Evolutionary conservation across 441 rosid genomes (phyloP), one percentile per base, ranked within the genome.

Genomic region (Populus hybrid): DNA sequence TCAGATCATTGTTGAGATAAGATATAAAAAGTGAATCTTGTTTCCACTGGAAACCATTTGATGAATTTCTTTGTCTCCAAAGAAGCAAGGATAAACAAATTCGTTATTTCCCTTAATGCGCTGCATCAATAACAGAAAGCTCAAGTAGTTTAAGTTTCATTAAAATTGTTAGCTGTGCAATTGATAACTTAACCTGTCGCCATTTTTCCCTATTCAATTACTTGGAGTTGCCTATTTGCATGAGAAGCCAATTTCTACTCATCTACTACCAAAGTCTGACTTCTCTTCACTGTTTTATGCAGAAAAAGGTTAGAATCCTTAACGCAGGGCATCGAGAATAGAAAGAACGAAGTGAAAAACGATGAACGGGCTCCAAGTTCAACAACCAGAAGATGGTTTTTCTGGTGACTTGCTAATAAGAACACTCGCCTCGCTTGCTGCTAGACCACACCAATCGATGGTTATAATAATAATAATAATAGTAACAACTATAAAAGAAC

Each of bases 281-380:
- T 38, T 61, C 18, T n/a, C 71, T 66, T 50, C 2, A n/a, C 16
- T 77, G 30, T 71, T 74, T 75, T 81, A 72, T 74, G 75, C 89
- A 94, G 97, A 78, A 88, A 36, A 80, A 87, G 98, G 78, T 79
- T 94, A 82, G 94, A 91, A 75, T 88, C 93, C 16, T 78, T 93
- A 69, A 93, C 89, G 82, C 84, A 83, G 73, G 98, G 98, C 70
- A 87, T 94, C 63, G 89, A 86, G 82, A 86, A 74, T 3, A 90
- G 94, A 76, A 83, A 80, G 76, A 42, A 67, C 50, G 77, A 71
- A 30, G 70, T 67, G 74, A 80, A 75, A 71, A 81, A 75, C 74
- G 89, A 84, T 34, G 87, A 80, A 78, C 87, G 88, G 3, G 79
- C 78, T 46, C 77, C 75, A 74, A 82, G 65, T 61, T 70, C 89